phyloP scores from a whole-genome alignment of 768 basidiomycete genomes.

The Suillus sp. region DNA sequence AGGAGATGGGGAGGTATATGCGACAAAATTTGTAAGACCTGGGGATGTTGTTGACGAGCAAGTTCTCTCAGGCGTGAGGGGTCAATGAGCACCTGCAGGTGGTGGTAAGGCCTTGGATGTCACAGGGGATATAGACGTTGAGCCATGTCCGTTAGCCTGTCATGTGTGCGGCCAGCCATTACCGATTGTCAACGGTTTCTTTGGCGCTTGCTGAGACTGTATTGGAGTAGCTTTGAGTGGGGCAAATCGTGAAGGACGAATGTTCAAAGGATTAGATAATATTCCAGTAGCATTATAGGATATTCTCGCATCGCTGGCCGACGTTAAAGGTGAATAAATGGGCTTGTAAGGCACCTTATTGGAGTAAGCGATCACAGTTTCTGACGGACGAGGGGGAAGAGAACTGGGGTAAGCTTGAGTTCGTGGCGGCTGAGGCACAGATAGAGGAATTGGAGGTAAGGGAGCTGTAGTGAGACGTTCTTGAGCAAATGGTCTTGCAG shows the following conservation, averaged over 20 bases:
- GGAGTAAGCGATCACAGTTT: slow-evolving; percentile 16
- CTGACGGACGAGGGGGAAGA: slow-evolving; percentile 24
- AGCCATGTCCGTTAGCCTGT: slow-evolving; percentile 29
- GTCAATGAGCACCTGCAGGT: slow-evolving; percentile 17
- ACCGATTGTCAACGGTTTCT: slow-evolving; percentile 47
- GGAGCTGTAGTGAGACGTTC: slow-evolving; percentile 13
- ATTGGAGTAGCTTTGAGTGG: slow-evolving; percentile 16
- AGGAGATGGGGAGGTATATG: slow-evolving; percentile 37
- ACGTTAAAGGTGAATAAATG: slow-evolving; percentile 31
- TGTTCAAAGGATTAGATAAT: slow-evolving; percentile 54
- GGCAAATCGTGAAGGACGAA: slow-evolving; percentile 46
- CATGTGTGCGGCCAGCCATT: slow-evolving; percentile 47
- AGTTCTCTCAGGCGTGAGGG: slow-evolving; percentile 33
- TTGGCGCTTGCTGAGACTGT: slow-evolving; percentile 23
- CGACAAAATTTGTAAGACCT: slow-evolving; percentile 33
- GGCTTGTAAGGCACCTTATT: slow-evolving; percentile 20
- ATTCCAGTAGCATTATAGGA: slow-evolving; percentile 45
- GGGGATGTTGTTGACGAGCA: slow-evolving; percentile 37
- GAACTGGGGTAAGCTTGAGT: slow-evolving; percentile 13
- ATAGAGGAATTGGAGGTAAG: slow-evolving; percentile 16
- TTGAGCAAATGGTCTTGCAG: slow-evolving; percentile 16
- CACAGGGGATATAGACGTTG: slow-evolving; percentile 9
- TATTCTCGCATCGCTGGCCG: slow-evolving; percentile 33
- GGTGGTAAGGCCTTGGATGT: slow-evolving; percentile 22
- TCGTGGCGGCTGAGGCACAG: slow-evolving; percentile 20